phyloP scores from a whole-genome alignment of 2,329 filamentous ascomycete genomes.

The Raffaelea ambrosiae region DNA sequence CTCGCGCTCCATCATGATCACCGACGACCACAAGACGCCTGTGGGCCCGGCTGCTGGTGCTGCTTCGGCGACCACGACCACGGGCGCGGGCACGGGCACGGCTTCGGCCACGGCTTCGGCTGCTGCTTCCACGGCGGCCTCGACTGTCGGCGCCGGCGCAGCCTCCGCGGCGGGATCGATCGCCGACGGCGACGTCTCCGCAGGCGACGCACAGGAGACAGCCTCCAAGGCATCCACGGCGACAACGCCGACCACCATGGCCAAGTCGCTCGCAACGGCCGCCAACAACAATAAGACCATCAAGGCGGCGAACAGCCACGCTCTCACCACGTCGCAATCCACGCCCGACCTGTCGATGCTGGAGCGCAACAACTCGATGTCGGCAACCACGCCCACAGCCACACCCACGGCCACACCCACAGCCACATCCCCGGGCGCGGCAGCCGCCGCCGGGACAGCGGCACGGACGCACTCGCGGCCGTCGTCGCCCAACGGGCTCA shows the following conservation, averaged over 20 bases:
- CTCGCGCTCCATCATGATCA: constrained; percentile 88
- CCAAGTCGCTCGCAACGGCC: constrained; percentile 5
- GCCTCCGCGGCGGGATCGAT: constrained; percentile 3
- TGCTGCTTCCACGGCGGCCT: constrained; percentile 2
- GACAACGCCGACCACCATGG: not conserved
- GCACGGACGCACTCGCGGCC: constrained; percentile 63
- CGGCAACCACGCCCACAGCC: not conserved
- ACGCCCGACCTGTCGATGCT: constrained; percentile 55
- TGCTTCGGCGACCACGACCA: constrained; percentile 7
- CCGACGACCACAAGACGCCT: constrained; percentile 93
- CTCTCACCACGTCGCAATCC: constrained; percentile 51
- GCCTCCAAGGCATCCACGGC: constrained; percentile 1
- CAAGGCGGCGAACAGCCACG: constrained; percentile 22
- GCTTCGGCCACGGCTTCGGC: no score
- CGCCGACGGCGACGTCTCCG: constrained; percentile 7
- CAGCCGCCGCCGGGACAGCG: not conserved
- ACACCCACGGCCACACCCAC: not conserved
- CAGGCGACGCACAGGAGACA: constrained; percentile 5
- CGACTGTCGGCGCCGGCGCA: constrained; percentile 10
- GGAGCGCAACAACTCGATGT: constrained; percentile 39
- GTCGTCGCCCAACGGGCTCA: constrained; percentile 57
- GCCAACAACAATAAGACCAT: not conserved
- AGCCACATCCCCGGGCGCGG: not conserved
- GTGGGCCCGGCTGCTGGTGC: not conserved
- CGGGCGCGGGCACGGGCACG: not conserved